A percentile compares a stretch with the other conserved stretches of the same genome.
phyloP scores from a whole-genome alignment of 352 stramenopile genomes.

The Albugo laibachii region DNA sequence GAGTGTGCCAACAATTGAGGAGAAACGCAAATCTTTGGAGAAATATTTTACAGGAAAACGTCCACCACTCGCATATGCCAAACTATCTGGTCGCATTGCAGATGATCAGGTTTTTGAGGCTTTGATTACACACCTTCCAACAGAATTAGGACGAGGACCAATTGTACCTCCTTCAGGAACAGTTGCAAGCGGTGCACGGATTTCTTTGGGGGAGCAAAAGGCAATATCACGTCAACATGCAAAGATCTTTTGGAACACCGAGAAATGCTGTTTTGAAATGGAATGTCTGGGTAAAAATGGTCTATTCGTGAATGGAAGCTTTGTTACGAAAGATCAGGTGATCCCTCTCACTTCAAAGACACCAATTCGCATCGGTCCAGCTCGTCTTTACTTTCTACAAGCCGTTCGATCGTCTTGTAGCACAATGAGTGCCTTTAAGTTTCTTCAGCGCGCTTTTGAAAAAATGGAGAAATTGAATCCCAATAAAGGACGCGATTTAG shows the following conservation, averaged over 20 bases:
- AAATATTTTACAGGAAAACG: slow-evolving; percentile 56
- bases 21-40: slow-evolving; percentile 61
- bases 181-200: slow-evolving; percentile 21
- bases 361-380: slow-evolving; percentile 59
- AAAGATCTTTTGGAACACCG: slow-evolving; percentile 57
- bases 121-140: slow-evolving; percentile 53
- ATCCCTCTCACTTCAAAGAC: slow-evolving; percentile 44
- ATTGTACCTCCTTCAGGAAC: slow-evolving; percentile 4
- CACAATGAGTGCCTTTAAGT: slow-evolving; percentile 66
- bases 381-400: slow-evolving; percentile 54
- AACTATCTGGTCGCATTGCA: slow-evolving; percentile 33
- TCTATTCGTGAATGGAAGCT: slow-evolving; percentile 45
- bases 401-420: slow-evolving; percentile 51
- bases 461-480: slow-evolving; percentile 22
- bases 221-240: slow-evolving; percentile 55
- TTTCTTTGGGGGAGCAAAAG: slow-evolving; percentile 62
- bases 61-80: slow-evolving; percentile 61
- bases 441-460: slow-evolving; percentile 67
- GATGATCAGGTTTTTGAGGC: slow-evolving; percentile 52
- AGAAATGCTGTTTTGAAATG: slow-evolving; percentile 55
- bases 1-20: slow-evolving; percentile 12
- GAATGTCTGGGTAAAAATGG: slow-evolving; percentile 68
- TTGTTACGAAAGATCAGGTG: slow-evolving; percentile 47
- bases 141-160: slow-evolving; percentile 43
- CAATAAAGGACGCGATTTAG: slow-evolving; percentile 9